A percentile compares a stretch with the other conserved stretches of the same genome.
Evolutionary conservation across 495 filamentous ascomycete genomes (phyloP).

Genomic region (Penicillium turbatum): DNA sequence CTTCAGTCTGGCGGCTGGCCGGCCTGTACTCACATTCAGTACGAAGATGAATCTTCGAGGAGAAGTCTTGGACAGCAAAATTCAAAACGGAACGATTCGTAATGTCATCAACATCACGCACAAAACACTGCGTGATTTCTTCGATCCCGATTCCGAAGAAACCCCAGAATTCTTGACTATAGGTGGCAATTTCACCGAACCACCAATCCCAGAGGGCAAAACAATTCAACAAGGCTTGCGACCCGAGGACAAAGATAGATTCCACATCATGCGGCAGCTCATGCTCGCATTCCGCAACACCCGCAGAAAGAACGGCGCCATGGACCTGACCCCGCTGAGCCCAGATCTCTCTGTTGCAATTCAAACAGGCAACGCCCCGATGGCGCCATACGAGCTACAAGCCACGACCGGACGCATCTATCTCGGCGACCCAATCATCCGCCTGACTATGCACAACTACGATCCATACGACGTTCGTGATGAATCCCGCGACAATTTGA

Average conservation of each 20-base stretch:
- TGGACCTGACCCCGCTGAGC: constrained; percentile 26
- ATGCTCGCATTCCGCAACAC: constrained; percentile 39
- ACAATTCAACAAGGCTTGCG: constrained; percentile 22
- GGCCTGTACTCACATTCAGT: constrained; percentile 79
- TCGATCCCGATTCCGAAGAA: constrained; percentile 34
- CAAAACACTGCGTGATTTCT: constrained; percentile 45
- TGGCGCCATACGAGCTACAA: constrained; percentile 29
- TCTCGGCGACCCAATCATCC: constrained; percentile 53
- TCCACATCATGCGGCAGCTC: constrained; percentile 38
- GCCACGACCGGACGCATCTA: constrained; percentile 32
- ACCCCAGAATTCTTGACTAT: constrained; percentile 26
- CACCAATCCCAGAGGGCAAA: constrained; percentile 5
- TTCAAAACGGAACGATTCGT: constrained; percentile 63
- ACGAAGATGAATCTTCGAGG: constrained; percentile 64
- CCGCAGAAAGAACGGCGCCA: constrained; percentile 39
- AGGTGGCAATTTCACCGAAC: constrained; percentile 32
- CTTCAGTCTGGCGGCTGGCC: constrained; percentile 65
- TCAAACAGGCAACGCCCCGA: constrained; percentile 20
- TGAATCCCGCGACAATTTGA: constrained; percentile 39
- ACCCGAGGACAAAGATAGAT: constrained; percentile 36
- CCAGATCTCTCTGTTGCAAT: constrained; percentile 30
- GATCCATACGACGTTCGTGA: constrained; percentile 42
- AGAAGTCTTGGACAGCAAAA: constrained; percentile 61
- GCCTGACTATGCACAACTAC: constrained; percentile 24
- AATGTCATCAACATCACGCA: constrained; percentile 75